These are phyloP conservation scores for Logfia minima DNA, from an alignment of 129 eudicot genomes.

Conservation along the genomic window DNA sequence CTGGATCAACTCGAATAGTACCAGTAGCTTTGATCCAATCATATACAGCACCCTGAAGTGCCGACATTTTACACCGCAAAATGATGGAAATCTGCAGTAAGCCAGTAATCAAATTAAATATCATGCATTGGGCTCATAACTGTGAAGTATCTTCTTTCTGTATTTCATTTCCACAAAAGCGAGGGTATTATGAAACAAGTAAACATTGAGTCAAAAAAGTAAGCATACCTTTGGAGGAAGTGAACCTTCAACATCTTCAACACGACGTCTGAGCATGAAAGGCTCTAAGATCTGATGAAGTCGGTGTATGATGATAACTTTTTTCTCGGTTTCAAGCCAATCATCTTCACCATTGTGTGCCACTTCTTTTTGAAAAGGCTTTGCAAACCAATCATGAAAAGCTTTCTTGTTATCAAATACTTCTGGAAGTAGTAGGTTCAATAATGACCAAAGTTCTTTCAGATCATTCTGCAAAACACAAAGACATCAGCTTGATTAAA, in stretches of 20 bases:
- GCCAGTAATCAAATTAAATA: neutral
- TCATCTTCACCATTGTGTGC: constrained; percentile 83
- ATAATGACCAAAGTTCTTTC: constrained; percentile 94
- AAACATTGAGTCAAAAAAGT: neutral
- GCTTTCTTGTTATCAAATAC: constrained; percentile 96
- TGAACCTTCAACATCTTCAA: constrained; percentile 99
- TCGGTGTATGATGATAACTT: constrained; percentile 91
- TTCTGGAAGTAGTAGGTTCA: constrained; percentile 93
- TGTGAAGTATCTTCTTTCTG: neutral
- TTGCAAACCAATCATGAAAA: constrained; percentile 98
- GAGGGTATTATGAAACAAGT: neutral
- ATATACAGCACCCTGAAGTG: constrained; percentile 80
- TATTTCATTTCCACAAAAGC: neutral
- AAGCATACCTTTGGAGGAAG: constrained; percentile 95
- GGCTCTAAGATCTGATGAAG: constrained; percentile 99
- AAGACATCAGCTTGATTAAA: neutral
- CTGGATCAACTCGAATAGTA: constrained; percentile 92
- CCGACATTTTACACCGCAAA: constrained; percentile 88
- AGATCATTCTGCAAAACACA: constrained; percentile 78
- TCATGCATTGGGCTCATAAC: neutral
- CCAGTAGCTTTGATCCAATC: constrained; percentile 99
- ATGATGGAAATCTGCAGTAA: constrained; percentile 76
- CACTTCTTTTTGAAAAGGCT: constrained; percentile 91
- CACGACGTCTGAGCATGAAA: constrained; percentile 99
- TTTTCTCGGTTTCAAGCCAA: constrained; percentile 99